Evolutionary conservation across 2,329 filamentous ascomycete species (phyloP).

Genomic region (Venturia asperata): DNA sequence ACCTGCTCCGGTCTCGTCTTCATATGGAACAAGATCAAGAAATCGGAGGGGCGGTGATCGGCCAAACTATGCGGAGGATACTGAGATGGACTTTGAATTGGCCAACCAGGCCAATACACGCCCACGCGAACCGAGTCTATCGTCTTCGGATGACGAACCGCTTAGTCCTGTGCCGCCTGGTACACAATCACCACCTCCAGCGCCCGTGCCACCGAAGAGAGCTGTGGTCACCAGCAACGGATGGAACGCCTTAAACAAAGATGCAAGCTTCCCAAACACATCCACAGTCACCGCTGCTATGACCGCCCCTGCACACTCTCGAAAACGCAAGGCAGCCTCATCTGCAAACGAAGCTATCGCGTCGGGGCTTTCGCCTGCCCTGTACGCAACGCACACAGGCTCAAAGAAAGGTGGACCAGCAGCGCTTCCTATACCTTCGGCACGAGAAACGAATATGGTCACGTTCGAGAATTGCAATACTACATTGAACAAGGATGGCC

Average conservation of each 20-base stretch:
- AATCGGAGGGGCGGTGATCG: slow-evolving; percentile 74
- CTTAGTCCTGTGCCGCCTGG: slow-evolving; percentile 4
- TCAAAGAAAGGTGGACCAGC: slow-evolving; percentile 1
- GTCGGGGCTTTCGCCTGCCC: slow-evolving; percentile 24
- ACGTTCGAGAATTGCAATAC: slow-evolving; percentile 69
- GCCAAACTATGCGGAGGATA: slow-evolving; percentile 92
- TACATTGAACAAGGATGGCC: slow-evolving; percentile 61
- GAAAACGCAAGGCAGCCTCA: slow-evolving; percentile 22
- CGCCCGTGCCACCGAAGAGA: neutral
- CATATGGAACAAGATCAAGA: slow-evolving; percentile 90
- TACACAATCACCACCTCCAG: slow-evolving; percentile 11
- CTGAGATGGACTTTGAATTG: slow-evolving; percentile 82
- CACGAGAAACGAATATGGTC: slow-evolving; percentile 75
- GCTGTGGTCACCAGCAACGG: slow-evolving; percentile 13
- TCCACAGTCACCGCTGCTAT: slow-evolving; percentile 51
- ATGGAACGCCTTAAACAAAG: slow-evolving; percentile 26
- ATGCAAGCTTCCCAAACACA: slow-evolving; percentile 49
- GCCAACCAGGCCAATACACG: slow-evolving; percentile 51
- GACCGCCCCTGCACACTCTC: slow-evolving; percentile 45
- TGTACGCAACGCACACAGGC: slow-evolving; percentile 21
- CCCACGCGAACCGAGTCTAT: slow-evolving; percentile 24
- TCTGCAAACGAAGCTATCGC: slow-evolving; percentile 20
- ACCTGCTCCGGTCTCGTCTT: slow-evolving; percentile 2
- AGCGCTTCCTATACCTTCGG: slow-evolving; percentile 19
- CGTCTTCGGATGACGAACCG: slow-evolving; percentile 8